These are phyloP conservation scores for Colletotrichum sp. DNA, from an alignment of 2,329 filamentous ascomycete genomes.

Conservation along the genomic window DNA sequence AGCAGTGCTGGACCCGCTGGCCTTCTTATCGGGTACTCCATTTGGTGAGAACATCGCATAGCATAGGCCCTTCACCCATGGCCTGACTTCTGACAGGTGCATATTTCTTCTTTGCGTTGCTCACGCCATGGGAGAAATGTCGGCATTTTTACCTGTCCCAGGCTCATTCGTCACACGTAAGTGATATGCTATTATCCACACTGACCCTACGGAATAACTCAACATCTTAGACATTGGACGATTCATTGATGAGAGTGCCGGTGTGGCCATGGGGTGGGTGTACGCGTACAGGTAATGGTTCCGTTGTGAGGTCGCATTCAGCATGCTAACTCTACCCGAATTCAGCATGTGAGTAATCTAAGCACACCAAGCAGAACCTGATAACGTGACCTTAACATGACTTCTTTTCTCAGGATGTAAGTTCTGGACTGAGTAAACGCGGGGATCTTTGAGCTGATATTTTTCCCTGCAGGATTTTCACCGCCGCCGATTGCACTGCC, in stretches of 20 bases:
- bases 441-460: neutral
- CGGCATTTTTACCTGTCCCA: neutral
- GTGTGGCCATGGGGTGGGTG: neutral
- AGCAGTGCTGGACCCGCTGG: neutral
- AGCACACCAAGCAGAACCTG: neutral
- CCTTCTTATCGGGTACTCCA: neutral
- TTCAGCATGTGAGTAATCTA: neutral
- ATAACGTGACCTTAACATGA: neutral
- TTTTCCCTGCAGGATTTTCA: neutral
- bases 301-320: neutral
- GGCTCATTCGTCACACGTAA: neutral
- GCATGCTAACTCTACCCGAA: neutral
- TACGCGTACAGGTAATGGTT: neutral
- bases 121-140: neutral
- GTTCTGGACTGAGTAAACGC: fast-evolving
- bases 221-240: neutral
- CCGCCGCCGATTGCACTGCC: neutral
- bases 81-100: neutral
- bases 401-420: neutral
- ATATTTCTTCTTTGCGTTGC: neutral
- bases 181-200: neutral
- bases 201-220: neutral
- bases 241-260: neutral
- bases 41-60: neutral
- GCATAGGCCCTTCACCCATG: neutral